Evolutionary conservation across 768 basidiomycete genomes (phyloP), one percentile per base, ranked within the genome.

Genomic region (Coprinopsis strossmayeri): DNA sequence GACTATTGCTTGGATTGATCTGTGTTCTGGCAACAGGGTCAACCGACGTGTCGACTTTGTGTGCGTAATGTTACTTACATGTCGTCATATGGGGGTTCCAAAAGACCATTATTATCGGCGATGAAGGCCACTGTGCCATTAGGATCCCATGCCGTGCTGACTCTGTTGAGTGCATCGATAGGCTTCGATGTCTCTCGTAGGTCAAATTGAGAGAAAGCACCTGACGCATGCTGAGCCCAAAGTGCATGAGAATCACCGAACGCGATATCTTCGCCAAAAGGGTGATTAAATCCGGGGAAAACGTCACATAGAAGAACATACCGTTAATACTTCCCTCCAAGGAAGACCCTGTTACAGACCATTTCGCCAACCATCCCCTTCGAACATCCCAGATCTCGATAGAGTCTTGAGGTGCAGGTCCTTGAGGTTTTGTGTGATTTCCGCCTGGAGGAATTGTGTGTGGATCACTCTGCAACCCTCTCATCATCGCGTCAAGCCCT

Each of bases 381-480:
- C 90, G 72, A 1, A 87, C 86, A 61, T 93, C 90, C 91, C 91
- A 93, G 20, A 92, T 82, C 57, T 91, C 89, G 25, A 90, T 72
- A 0, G 79, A 68, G 57, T 89, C 84, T 2, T 81, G 77, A 23
- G 59, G 54, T 2, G 55, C 30, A 7, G 30, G 9, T 15, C 15
- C 30, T 32, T 7, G 30, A 41, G 25, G 35, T 41, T 15, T 52
- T 34, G 13, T 38, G 17, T 1, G 26, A 27, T 32, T 34, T 45
- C 24, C 21, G n/a, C 9, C n/a, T 13, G 43, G 51, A 47, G 26
- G 48, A 9, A 34, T 15, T 42, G n/a, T n/a, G n/a, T 34, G 58
- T 47, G 12, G 45, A 35, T 51, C 53, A 12, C 43, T 20, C 30
- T 39, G 49, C 37, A 54, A 40, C 2, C 51, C 54, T 45, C 56